These are phyloP conservation scores for Gremmenia infestans DNA, from an alignment of 2,329 filamentous ascomycete genomes.

Conservation along the genomic window DNA sequence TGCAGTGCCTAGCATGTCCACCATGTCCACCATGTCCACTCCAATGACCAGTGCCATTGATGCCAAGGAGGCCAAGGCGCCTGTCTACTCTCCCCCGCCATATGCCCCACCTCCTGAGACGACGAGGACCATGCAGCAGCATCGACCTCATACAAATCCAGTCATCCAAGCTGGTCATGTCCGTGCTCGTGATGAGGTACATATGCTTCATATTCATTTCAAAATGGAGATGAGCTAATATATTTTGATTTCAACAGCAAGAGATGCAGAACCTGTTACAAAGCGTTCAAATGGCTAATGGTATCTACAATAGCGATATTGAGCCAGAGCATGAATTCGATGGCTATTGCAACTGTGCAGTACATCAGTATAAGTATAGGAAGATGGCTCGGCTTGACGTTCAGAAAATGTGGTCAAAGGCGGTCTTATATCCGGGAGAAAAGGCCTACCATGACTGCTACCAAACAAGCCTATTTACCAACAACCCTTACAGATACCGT, in stretches of 20 bases:
- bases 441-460: slow-evolving; percentile 19
- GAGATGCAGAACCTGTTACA: slow-evolving; percentile 40
- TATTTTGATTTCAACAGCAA: slow-evolving; percentile 29
- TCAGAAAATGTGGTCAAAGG: slow-evolving; percentile 39
- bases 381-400: slow-evolving; percentile 36
- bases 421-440: slow-evolving; percentile 41
- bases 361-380: slow-evolving; percentile 35
- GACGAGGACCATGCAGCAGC: not conserved
- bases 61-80: not conserved
- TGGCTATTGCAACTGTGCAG: slow-evolving; percentile 35
- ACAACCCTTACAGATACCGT: slow-evolving; percentile 33
- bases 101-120: slow-evolving; percentile 4
- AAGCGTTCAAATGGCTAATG: slow-evolving; percentile 34
- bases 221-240: slow-evolving; percentile 2
- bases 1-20: not conserved
- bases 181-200: slow-evolving; percentile 37
- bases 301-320: slow-evolving; percentile 42
- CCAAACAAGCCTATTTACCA: slow-evolving; percentile 22
- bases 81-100: not conserved
- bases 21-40: too few species aligned
- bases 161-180: slow-evolving; percentile 35
- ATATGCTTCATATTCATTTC: slow-evolving; percentile 1
- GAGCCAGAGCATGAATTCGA: slow-evolving; percentile 43
- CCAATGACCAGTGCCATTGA: not conserved
- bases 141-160: slow-evolving; percentile 33